Evolutionary conservation across 2,329 filamentous ascomycete species (phyloP), one percentile per base, ranked within the genome.

Genomic region (Volutella citrinella): DNA sequence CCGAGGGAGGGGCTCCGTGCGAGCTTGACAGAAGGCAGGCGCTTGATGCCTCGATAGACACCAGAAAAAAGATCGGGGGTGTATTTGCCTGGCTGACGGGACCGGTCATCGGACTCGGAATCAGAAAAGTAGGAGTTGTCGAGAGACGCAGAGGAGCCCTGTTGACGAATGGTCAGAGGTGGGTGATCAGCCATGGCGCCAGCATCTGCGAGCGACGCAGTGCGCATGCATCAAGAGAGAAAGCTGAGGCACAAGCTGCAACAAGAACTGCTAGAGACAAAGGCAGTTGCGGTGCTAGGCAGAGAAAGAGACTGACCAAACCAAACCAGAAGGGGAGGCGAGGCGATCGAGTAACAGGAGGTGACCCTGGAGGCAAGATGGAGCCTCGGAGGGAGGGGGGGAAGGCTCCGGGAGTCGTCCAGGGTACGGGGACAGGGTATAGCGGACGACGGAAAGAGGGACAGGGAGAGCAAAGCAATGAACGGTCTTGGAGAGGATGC

Each of bases 41-140:
- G 74, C 49, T 64, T 69, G 43, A 75, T 61, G 42, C 69, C 70
- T 44, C 71, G 69, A 51, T 74, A 73, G 45, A 74, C 69, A 46
- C 69, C 69, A 27, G 70, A 68, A 34, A 76, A 51, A 38, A 74
- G 57, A 34, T 76, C 70, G 41, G 70, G 64, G 15, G 68, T 47
- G 49, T 52, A 54, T 30, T 44, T 60, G 38, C 47, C 57, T 42
- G 51, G 49, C 46, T 52, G 42, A 30, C 42, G 40, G 26, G 33
- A 45, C 32, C 55, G 59, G 19, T 66, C 59, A 45, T 73, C 69
- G 45, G 59, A 52, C 36, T 69, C 64, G 38, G 65, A 63, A 40
- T 73, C 70, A 48, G 68, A 66, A 45, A 65, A 61, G 35, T 58
- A 61, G 35, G 62, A 62, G 45, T 54, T 46, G 43, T 64, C 58